Percentiles rank a stretch among this genome's conserved stretches.
Conservation (phyloP, 805 yeast genomes). For the Spathaspora arborariae region DNA sequence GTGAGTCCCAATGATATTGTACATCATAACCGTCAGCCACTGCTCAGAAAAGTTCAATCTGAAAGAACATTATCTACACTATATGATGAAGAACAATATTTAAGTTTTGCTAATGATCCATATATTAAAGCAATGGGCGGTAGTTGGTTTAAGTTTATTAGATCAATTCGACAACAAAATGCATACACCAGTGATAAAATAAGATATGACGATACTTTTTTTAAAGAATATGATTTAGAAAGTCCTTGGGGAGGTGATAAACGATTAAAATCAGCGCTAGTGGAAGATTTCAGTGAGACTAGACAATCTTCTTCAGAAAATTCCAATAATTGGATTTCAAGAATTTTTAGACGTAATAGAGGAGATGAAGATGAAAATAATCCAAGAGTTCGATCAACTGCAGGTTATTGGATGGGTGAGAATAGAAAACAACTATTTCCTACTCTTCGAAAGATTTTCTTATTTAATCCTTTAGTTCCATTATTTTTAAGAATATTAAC, state of each 20-base stretch:
- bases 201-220: slow-evolving; percentile 20
- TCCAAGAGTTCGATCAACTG: slow-evolving; percentile 47
- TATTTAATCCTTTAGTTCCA: slow-evolving; percentile 80
- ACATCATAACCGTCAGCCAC: slow-evolving; percentile 3
- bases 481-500: slow-evolving; percentile 57
- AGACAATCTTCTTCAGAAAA: neutral
- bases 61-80: neutral
- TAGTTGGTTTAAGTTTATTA: slow-evolving; percentile 51
- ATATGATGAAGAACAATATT: slow-evolving; percentile 28
- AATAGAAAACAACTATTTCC: slow-evolving; percentile 65
- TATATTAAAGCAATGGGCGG: slow-evolving; percentile 36
- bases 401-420: slow-evolving; percentile 66
- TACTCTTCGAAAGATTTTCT: slow-evolving; percentile 51
- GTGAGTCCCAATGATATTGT: neutral
- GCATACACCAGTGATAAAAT: slow-evolving; percentile 29
- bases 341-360: slow-evolving; percentile 3
- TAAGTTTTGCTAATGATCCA: slow-evolving; percentile 36
- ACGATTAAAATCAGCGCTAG: slow-evolving; percentile 42
- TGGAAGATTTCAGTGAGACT: neutral
- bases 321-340: neutral
- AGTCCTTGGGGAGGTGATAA: slow-evolving; percentile 71
- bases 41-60: slow-evolving; percentile 6
- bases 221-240: slow-evolving; percentile 38
- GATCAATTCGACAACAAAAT: slow-evolving; percentile 43
- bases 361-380: slow-evolving; percentile 21